Conservation (phyloP, 331 rosid species). For the Quercus tomentella region DNA sequence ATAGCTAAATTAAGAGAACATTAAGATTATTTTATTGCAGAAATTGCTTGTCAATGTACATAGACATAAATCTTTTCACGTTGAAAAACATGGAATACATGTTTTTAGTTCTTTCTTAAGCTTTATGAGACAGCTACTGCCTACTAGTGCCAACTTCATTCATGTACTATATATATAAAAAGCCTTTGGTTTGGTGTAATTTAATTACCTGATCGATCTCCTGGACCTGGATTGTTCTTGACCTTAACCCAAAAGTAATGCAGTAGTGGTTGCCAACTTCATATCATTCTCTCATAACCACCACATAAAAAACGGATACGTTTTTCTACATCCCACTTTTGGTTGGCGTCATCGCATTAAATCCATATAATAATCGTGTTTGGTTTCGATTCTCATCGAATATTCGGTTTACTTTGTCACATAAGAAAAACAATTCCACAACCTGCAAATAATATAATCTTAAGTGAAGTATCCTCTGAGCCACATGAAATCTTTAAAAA, state of each 20-base stretch:
- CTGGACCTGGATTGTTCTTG: not conserved
- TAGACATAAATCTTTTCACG: not conserved
- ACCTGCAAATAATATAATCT: no score
- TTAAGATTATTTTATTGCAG: not conserved
- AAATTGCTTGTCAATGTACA: not conserved
- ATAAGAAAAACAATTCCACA: no score
- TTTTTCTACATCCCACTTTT: no score
- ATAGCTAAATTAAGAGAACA: not conserved
- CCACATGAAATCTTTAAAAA: no score
- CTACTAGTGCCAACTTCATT: not conserved
- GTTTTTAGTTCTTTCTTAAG: not conserved
- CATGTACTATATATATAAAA: not conserved
- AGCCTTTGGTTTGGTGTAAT: not conserved
- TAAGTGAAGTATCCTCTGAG: no score
- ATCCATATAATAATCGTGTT: no score
- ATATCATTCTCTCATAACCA: not conserved
- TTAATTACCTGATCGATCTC: not conserved
- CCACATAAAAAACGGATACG: not conserved
- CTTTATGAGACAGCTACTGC: not conserved
- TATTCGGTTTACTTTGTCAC: no score
- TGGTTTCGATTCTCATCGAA: no score
- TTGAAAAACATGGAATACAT: not conserved
- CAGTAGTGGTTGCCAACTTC: not conserved
- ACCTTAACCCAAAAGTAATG: not conserved
- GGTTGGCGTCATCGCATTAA: no score